Evolutionary conservation across 139 green algal genomes (phyloP).

Genomic region (Coelastrella sp.): DNA sequence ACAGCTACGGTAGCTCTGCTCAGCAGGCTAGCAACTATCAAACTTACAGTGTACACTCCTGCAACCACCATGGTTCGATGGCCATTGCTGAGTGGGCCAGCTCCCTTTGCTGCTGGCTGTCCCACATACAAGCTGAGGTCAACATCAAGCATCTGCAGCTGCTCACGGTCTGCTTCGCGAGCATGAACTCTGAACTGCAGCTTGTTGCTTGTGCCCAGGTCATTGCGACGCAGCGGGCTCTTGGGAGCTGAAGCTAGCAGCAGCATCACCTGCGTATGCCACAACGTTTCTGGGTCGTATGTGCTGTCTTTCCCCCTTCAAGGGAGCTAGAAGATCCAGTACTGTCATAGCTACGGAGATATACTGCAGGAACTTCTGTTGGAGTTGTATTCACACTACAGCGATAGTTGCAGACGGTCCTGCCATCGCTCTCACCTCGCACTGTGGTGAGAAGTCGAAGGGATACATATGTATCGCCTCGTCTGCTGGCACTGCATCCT

Average conservation of each 20-base stretch:
- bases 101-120: neutral
- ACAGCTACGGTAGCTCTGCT: too few species aligned
- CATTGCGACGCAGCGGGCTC: slow-evolving; percentile 23
- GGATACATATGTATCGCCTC: slow-evolving; percentile 39
- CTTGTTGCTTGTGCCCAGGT: slow-evolving; percentile 9
- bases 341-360: too few species aligned
- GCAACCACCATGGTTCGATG: slow-evolving; percentile 41
- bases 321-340: too few species aligned
- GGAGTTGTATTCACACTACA: too few species aligned
- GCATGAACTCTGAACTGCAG: slow-evolving; percentile 45
- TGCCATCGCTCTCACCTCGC: slow-evolving; percentile 38
- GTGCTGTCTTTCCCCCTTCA: too few species aligned
- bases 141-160: slow-evolving; percentile 41
- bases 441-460: slow-evolving; percentile 46
- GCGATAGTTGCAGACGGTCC: too few species aligned
- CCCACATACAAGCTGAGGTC: slow-evolving; percentile 35
- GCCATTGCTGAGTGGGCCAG: slow-evolving; percentile 35
- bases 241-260: slow-evolving; percentile 31
- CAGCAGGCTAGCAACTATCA: neutral
- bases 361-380: too few species aligned
- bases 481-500: slow-evolving; percentile 25
- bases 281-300: neutral
- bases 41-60: slow-evolving; percentile 45
- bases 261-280: slow-evolving; percentile 38
- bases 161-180: slow-evolving; percentile 13